Evolutionary conservation across 331 rosid species (phyloP).

Genomic region (Cydonia oblonga): DNA sequence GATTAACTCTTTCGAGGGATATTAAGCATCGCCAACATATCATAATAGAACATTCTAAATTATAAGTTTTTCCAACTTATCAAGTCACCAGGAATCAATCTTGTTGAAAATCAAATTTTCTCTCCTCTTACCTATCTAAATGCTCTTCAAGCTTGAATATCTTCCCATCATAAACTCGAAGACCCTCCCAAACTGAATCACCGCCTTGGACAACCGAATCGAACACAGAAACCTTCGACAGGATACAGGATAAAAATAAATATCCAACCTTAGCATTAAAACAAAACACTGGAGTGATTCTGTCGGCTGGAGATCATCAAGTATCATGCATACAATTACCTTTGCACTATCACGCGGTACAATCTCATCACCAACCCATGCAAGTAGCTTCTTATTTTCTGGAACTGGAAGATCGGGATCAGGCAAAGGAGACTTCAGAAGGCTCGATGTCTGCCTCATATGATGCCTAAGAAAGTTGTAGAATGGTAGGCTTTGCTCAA

Average conservation of each 20-base stretch:
- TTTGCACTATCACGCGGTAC: conserved; percentile 71
- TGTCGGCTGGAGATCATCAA: neutral
- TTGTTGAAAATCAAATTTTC: neutral
- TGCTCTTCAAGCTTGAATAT: conserved; percentile 81
- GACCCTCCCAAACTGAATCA: conserved; percentile 93
- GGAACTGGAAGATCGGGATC: conserved; percentile 71
- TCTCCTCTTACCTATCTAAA: conserved; percentile 54
- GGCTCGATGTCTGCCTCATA: conserved; percentile 38
- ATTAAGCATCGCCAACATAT: neutral
- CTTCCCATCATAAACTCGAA: conserved; percentile 66
- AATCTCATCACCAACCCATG: conserved; percentile 84
- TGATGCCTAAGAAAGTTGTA: conserved; percentile 57
- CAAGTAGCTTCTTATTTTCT: conserved; percentile 66
- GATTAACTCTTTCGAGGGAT: neutral
- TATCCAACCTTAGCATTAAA: conserved; percentile 9
- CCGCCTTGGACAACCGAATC: conserved; percentile 92
- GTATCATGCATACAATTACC: conserved; percentile 27
- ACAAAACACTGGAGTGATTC: conserved; percentile 7
- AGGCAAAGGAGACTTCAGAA: conserved; percentile 47
- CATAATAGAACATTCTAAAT: neutral
- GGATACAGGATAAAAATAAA: conserved; percentile 16
- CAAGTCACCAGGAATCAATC: neutral
- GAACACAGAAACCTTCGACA: conserved; percentile 65
- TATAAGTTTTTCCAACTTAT: neutral
- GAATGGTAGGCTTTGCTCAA: conserved; percentile 68